Percentiles rank a stretch among this genome's conserved stretches.
These are phyloP conservation scores for Erigeron philadelphicus DNA, from an alignment of 140 eudicot species.

Conservation along the genomic window DNA sequence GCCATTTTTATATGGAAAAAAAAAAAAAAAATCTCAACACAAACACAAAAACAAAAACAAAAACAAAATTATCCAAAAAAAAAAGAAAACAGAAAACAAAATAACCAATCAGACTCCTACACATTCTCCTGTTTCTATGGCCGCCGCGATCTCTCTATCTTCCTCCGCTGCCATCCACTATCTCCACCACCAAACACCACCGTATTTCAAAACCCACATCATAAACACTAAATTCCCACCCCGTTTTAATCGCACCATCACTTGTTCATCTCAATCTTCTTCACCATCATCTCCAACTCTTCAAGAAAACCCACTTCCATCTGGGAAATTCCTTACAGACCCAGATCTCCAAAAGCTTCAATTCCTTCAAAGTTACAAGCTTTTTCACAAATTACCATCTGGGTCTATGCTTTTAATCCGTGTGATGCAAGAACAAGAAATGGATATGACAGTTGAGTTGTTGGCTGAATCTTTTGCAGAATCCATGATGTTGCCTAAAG, in stretches of 20 bases:
- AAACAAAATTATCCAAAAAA: slow-evolving; percentile 21
- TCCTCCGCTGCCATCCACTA: slow-evolving; percentile 32
- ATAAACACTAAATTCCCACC: slow-evolving; percentile 34
- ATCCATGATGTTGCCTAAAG: slow-evolving; percentile 64
- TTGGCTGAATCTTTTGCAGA: slow-evolving; percentile 85
- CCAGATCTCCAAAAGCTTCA: slow-evolving; percentile 66
- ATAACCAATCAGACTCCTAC: slow-evolving; percentile 16
- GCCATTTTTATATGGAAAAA: too few species aligned
- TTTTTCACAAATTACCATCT: slow-evolving; percentile 59
- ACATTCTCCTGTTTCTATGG: slow-evolving; percentile 34
- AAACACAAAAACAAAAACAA: slow-evolving; percentile 6
- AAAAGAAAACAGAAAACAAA: neutral
- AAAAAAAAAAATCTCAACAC: neutral
- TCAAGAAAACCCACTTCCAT: slow-evolving; percentile 47
- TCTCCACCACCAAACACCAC: slow-evolving; percentile 25
- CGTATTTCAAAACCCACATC: slow-evolving; percentile 31
- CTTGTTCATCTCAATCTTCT: slow-evolving; percentile 36
- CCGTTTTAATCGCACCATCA: slow-evolving; percentile 33
- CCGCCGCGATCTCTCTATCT: slow-evolving; percentile 47
- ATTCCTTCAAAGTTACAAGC: slow-evolving; percentile 39
- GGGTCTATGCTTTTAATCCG: slow-evolving; percentile 68
- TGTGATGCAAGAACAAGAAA: slow-evolving; percentile 66
- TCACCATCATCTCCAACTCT: slow-evolving; percentile 38
- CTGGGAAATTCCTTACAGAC: slow-evolving; percentile 47
- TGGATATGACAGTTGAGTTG: slow-evolving; percentile 61